Evolutionary conservation across 352 stramenopile species (phyloP).

Genomic region (Pythium aristosporum): DNA sequence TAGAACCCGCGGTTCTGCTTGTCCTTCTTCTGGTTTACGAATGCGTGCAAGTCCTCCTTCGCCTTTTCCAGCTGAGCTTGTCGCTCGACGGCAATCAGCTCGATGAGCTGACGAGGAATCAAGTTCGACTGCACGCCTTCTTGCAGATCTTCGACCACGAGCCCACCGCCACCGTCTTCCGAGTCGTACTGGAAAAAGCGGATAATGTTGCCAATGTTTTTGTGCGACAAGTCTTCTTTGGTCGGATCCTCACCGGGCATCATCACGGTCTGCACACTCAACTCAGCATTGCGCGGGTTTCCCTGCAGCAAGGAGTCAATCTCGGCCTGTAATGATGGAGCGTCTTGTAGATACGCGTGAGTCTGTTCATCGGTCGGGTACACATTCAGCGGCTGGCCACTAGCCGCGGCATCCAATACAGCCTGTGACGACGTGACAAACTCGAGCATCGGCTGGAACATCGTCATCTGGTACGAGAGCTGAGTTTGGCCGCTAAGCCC

Average conservation of each 20-base stretch:
- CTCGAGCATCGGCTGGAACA: slow-evolving; percentile 83
- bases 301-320: slow-evolving; percentile 68
- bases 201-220: slow-evolving; percentile 89
- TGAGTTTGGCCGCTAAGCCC: slow-evolving; percentile 18
- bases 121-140: slow-evolving; percentile 75
- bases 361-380: slow-evolving; percentile 79
- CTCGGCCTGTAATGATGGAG: slow-evolving; percentile 59
- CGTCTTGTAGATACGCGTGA: slow-evolving; percentile 71
- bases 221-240: slow-evolving; percentile 76
- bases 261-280: slow-evolving; percentile 87
- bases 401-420: slow-evolving; percentile 78
- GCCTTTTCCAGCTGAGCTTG: slow-evolving; percentile 81
- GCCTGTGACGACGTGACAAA: slow-evolving; percentile 86
- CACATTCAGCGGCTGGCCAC: slow-evolving; percentile 73
- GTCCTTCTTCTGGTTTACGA: slow-evolving; percentile 86
- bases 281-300: slow-evolving; percentile 75
- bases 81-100: slow-evolving; percentile 73
- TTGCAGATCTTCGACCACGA: slow-evolving; percentile 85
- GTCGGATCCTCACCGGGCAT: slow-evolving; percentile 76
- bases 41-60: slow-evolving; percentile 71
- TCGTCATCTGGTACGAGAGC: slow-evolving; percentile 84
- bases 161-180: slow-evolving; percentile 68
- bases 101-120: slow-evolving; percentile 81
- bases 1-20: slow-evolving; percentile 85
- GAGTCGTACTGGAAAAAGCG: slow-evolving; percentile 89